Conservation (phyloP, 1,284 basidiomycete species). For the Lignosus rhinocerotis region DNA sequence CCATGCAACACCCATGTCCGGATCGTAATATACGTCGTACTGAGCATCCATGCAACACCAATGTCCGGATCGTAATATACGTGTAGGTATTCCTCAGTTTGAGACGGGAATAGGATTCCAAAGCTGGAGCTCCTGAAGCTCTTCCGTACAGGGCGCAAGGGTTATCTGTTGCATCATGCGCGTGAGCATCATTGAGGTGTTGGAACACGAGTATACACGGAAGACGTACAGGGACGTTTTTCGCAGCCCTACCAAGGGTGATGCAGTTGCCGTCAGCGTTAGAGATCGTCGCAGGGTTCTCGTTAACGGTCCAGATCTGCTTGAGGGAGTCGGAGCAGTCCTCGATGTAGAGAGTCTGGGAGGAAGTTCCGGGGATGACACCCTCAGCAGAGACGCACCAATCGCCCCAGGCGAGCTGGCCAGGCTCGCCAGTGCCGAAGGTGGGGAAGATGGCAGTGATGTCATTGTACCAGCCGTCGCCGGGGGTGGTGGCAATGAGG, state of each 20-base stretch:
- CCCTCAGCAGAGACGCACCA: conserved; percentile 17
- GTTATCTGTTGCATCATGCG: not conserved
- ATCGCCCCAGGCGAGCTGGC: conserved; percentile 11
- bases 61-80: too few relatives aligned
- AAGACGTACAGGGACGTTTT: conserved; percentile 7
- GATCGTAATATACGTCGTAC: too few relatives aligned
- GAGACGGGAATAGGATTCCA: conserved; percentile 8
- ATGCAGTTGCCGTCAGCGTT: conserved; percentile 23
- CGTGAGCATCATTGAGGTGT: not conserved
- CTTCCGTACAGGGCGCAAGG: conserved; percentile 5
- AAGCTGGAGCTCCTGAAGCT: conserved; percentile 2
- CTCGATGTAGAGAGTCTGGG: conserved; percentile 15
- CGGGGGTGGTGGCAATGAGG: conserved; percentile 2
- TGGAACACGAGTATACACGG: not conserved
- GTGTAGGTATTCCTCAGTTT: not conserved
- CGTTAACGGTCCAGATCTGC: conserved; percentile 14
- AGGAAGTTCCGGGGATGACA: conserved; percentile 9
- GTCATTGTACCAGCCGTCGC: conserved; percentile 16
- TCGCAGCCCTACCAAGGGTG: conserved; percentile 16
- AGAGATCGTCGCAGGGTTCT: conserved; percentile 14
- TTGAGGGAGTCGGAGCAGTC: conserved; percentile 8
- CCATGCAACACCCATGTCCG: too few relatives aligned
- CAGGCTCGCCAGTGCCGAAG: conserved; percentile 7
- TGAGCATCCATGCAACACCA: too few relatives aligned
- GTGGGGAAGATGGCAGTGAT: conserved; percentile 10